Evolutionary conservation across 2,329 filamentous ascomycete species (phyloP), one percentile per base, ranked within the genome.

Genomic region (Chaetothyriales sp.): DNA sequence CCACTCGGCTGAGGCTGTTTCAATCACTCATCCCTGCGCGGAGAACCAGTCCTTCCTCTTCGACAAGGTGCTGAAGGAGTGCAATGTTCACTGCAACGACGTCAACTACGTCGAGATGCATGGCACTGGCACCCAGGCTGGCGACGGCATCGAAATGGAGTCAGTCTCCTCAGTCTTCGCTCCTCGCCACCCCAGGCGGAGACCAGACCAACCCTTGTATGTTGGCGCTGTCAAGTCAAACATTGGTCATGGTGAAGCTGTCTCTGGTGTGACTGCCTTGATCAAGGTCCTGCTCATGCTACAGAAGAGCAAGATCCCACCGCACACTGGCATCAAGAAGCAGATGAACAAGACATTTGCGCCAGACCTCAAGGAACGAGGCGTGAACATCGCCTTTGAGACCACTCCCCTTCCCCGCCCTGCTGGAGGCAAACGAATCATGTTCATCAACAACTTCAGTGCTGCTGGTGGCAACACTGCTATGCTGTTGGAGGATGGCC

Each of bases 381-480:
- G 63, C 50, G 62, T 64, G 6, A 60, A 63, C 43, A 64, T 69
- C 32, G 61, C 65, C 2, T 73, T 77, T 58, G 69, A 78, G 56
- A 68, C 68, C 5, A 64, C 62, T 15, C 54, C 62, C 10, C 65
- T 65, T 60, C 49, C 53, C 7, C 56, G 60, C 43, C 60, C 61
- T 19, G 55, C 57, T 46, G 58, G 57, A 20, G 61, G 62, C 45
- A 59, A 64, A 49, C 62, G 73, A 3, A 64, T 63, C 18, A 65
- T 71, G 18, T 65, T 68, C 22, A 66, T 82, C 57, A 84, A 84
- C 69, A 84, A 83, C 66, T 85, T 84, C 61, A 78, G 77, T 55
- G 83, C 82, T 5, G 80, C 82, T 49, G 82, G 82, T 56, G 82
- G 83, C 32, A 86, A 86, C 65, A 84, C 81, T 1, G 77, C 79